These are phyloP conservation scores for Sporisorium exsertum DNA, from an alignment of 1,284 basidiomycete genomes.

Conservation along the genomic window DNA sequence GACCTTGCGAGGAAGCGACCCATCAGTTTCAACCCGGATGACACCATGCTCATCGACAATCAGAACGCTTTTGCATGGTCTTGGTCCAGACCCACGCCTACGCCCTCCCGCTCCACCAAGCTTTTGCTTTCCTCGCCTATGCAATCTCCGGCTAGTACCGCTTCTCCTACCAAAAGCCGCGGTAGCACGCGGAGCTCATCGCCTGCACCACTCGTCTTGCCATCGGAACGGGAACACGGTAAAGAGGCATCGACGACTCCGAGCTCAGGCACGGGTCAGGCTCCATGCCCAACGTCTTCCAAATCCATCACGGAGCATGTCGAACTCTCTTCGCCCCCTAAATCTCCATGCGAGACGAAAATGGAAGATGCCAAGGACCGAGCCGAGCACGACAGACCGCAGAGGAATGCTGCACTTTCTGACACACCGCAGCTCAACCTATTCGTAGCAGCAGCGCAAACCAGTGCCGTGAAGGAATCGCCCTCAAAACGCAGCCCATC, in stretches of 20 bases:
- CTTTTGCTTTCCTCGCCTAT: slow-evolving; percentile 13
- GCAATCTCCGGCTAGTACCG: background rate
- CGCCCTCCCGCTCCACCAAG: slow-evolving; percentile 3
- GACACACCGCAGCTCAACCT: slow-evolving; percentile 5
- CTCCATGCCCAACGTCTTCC: background rate
- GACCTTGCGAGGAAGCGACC: slow-evolving; percentile 41
- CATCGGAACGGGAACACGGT: background rate
- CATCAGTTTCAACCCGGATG: slow-evolving; percentile 52
- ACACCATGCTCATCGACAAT: slow-evolving; percentile 48
- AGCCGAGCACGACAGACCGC: background rate
- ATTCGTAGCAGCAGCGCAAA: slow-evolving; percentile 13
- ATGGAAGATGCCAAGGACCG: background rate
- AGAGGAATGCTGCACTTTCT: background rate
- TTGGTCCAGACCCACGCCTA: slow-evolving; percentile 24
- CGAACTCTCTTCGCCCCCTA: background rate
- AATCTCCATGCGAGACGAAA: background rate
- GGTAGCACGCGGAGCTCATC: slow-evolving; percentile 12
- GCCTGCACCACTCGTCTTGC: background rate
- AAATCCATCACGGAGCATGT: background rate
- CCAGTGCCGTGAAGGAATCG: background rate
- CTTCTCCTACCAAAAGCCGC: slow-evolving; percentile 20
- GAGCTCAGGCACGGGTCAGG: background rate
- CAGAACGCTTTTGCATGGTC: slow-evolving; percentile 27
- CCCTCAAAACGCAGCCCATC: slow-evolving; percentile 16
- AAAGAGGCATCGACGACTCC: background rate